These are phyloP conservation scores for Tulasnella sp. DNA, from an alignment of 768 basidiomycete species.

Conservation along the genomic window DNA sequence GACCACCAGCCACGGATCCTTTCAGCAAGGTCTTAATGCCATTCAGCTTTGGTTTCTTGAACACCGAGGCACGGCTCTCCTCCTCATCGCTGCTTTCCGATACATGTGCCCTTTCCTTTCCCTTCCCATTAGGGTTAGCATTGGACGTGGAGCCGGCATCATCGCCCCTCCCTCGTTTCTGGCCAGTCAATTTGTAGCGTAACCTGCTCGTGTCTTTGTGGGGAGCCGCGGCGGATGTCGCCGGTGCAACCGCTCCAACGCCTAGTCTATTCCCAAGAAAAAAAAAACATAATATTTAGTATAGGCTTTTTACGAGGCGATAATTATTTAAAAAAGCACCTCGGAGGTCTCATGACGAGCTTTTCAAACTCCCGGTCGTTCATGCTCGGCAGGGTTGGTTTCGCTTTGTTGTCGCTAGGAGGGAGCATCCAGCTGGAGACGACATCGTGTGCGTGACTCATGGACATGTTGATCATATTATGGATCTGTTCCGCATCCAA, in stretches of 20 bases:
- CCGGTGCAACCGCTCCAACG: not conserved
- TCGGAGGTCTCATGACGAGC: not conserved
- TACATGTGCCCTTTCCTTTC: not conserved
- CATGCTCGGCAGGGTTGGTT: not conserved
- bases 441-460: slow-evolving; percentile 3
- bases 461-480: slow-evolving; percentile 11
- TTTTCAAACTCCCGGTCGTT: slow-evolving; percentile 4
- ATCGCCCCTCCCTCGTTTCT: not conserved
- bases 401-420: not conserved
- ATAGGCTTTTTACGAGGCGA: too few species aligned
- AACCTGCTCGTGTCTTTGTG: not conserved
- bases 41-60: not conserved
- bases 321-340: not conserved
- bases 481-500: slow-evolving; percentile 9
- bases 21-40: not conserved
- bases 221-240: not conserved
- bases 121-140: not conserved
- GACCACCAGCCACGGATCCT: not conserved
- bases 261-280: not conserved
- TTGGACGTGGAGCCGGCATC: not conserved
- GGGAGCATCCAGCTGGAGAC: slow-evolving; percentile 9
- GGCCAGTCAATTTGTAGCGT: not conserved
- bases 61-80: not conserved
- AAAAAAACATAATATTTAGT: too few species aligned
- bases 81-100: not conserved